Base-by-base conservation (phyloP, 495 filamentous ascomycete genomes). In the Echria macrotheca region DNA sequence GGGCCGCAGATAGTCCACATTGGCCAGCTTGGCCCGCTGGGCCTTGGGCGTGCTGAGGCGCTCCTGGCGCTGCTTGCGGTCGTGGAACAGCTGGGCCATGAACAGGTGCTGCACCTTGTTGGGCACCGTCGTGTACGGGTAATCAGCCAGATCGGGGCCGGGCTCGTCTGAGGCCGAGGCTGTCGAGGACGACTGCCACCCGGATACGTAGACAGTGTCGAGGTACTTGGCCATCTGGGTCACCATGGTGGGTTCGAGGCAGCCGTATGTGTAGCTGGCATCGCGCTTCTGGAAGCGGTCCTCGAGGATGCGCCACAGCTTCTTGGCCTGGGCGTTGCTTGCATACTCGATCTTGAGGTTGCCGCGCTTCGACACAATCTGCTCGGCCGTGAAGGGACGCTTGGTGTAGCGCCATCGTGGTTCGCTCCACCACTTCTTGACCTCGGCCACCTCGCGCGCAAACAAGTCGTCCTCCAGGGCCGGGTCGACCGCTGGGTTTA, bases 221-320 rank as follows among this genome's bases (percentile, higher is more conserved):
- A 97, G 78, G 69, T 93, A 97, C 69, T 97, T 95, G 58, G 90
- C 91, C 93, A 98, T 98, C 67, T 98, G 93, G 17, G 94, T 96
- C 60, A 98, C 78, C 87, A 96, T 96, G 4, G 94, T 95, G 8
- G 93, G 93, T 59, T 98, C 94, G 48, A 98, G 75, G 69, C 93
- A 96, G 61, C 93, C 93, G 69, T 96, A 98, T 29, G 93, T 98
- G 72, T 80, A 95, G 70, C 87, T 93, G 31, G 86, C 86, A 55
- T 90, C 85, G 49, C 80, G 81, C 57, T 80, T 85, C 88, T 95
- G 69, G 76, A 91, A 98, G 61, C 89, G 83, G 10, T 71, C 62
- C 68, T 98, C 93, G 31, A 98, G 67, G 52, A 88, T 94, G 21
- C 78, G 74, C 93, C 91, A 98, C 32, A 96, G 75, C 79, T 98